Conservation (phyloP, 345 rosid species). For the Camelina neglecta region DNA sequence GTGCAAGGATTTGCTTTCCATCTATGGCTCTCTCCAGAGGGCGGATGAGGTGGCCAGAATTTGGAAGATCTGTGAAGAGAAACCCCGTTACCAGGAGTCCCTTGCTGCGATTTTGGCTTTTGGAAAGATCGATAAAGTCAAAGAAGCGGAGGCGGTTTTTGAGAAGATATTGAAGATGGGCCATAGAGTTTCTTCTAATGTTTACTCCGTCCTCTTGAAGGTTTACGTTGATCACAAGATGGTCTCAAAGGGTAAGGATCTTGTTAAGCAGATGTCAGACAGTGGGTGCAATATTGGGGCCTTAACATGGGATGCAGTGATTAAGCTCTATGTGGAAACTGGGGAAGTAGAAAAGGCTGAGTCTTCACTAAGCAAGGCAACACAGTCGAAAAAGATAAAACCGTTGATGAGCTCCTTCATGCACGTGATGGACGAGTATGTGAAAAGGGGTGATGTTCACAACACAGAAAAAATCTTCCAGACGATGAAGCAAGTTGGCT, state of each 20-base stretch:
- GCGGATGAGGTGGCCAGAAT: constrained; percentile 76
- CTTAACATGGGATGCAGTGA: constrained; percentile 77
- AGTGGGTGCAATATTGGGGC: constrained; percentile 70
- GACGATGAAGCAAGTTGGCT: constrained; percentile 77
- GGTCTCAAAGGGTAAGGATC: constrained; percentile 71
- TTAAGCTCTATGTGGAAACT: constrained; percentile 73
- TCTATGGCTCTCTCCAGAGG: constrained; percentile 73
- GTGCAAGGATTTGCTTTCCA: constrained; percentile 60
- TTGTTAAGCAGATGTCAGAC: constrained; percentile 66
- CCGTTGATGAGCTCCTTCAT: constrained; percentile 69
- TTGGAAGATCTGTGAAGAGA: constrained; percentile 78
- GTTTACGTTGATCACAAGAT: constrained; percentile 82
- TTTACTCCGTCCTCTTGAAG: constrained; percentile 62
- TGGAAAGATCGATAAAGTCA: constrained; percentile 69
- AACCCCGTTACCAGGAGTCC: constrained; percentile 53
- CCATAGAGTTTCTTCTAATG: constrained; percentile 52
- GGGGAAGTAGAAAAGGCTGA: constrained; percentile 90
- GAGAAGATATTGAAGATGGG: constrained; percentile 49
- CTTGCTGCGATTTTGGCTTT: constrained; percentile 77
- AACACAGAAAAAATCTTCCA: constrained; percentile 75
- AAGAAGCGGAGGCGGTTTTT: constrained; percentile 83
- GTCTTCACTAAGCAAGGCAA: constrained; percentile 63
- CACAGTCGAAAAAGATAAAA: constrained; percentile 49
- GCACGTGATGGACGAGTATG: constrained; percentile 69
- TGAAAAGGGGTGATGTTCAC: constrained; percentile 80